These are phyloP conservation scores for Lunasporangiospora selenospora DNA, from an alignment of 192 early-diverging fungal genomes.

Conservation along the genomic window DNA sequence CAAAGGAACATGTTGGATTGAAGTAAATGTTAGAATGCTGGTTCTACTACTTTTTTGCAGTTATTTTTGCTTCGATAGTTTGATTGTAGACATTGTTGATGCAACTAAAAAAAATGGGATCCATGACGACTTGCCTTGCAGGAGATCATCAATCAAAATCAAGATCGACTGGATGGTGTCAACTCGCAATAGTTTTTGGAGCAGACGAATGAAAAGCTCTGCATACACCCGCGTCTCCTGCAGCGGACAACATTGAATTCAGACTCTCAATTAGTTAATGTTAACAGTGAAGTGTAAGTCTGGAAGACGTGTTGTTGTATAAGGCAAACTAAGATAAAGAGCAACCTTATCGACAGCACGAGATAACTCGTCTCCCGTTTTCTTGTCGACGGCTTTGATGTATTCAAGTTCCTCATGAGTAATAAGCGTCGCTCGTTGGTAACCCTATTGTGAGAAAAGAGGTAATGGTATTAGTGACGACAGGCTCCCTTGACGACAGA, in stretches of 20 bases:
- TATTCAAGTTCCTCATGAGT: conserved; percentile 72
- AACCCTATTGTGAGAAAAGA: conserved; percentile 65
- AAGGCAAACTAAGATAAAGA: too few species aligned
- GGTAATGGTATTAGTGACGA: neutral
- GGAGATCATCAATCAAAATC: conserved; percentile 78
- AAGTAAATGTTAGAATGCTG: too few species aligned
- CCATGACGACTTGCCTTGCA: conserved; percentile 50
- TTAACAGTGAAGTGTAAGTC: too few species aligned
- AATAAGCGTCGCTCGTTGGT: conserved; percentile 81
- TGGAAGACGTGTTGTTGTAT: too few species aligned
- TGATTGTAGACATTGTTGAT: neutral
- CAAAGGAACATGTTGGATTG: neutral
- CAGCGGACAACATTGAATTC: too few species aligned
- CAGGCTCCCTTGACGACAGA: neutral
- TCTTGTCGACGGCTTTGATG: conserved; percentile 56
- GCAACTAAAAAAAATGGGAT: neutral
- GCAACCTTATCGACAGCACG: conserved; percentile 17
- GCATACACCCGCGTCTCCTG: conserved; percentile 55
- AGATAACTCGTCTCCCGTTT: conserved; percentile 28
- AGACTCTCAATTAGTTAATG: neutral
- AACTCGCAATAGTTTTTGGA: conserved; percentile 71
- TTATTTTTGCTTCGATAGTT: neutral
- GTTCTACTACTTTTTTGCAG: too few species aligned
- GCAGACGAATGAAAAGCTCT: conserved; percentile 65
- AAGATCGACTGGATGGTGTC: conserved; percentile 88